phyloP scores from a whole-genome alignment of 176 grass and related monocot species.

The Cenchrus americanus region DNA sequence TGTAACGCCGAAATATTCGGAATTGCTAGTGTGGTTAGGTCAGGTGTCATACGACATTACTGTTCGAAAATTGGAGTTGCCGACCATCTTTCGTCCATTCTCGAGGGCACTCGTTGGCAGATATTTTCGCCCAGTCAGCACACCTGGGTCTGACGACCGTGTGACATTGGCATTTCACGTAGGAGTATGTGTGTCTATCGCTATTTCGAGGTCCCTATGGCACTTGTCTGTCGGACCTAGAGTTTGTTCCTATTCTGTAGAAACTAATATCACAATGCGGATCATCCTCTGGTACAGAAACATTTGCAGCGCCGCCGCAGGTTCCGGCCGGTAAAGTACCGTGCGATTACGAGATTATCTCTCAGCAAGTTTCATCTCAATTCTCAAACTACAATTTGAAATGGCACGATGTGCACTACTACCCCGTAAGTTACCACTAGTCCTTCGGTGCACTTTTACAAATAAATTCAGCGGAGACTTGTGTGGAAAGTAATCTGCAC shows the following conservation, averaged over 20 bases:
- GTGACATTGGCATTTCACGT: constrained; percentile 4
- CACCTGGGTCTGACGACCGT: background rate
- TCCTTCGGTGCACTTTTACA: background rate
- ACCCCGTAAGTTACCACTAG: background rate
- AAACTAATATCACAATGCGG: background rate
- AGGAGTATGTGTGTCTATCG: background rate
- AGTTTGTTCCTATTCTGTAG: background rate
- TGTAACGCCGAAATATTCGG: background rate
- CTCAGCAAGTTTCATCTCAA: background rate
- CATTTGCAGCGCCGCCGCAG: background rate
- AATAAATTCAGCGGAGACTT: background rate
- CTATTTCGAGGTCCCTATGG: background rate
- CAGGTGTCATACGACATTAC: constrained; percentile 34
- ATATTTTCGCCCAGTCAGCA: constrained; percentile 18
- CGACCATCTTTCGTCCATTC: constrained; percentile 17
- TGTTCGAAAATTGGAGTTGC: constrained; percentile 28
- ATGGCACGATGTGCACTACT: background rate
- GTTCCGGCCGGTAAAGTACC: background rate
- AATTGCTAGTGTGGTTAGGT: constrained; percentile 42
- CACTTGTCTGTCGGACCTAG: background rate
- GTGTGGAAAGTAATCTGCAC: background rate
- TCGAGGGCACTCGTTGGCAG: background rate
- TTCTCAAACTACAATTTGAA: background rate
- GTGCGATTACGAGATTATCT: background rate
- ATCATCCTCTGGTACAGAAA: background rate